phyloP scores from a whole-genome alignment of 768 basidiomycete genomes.

The Daedalea quercina region DNA sequence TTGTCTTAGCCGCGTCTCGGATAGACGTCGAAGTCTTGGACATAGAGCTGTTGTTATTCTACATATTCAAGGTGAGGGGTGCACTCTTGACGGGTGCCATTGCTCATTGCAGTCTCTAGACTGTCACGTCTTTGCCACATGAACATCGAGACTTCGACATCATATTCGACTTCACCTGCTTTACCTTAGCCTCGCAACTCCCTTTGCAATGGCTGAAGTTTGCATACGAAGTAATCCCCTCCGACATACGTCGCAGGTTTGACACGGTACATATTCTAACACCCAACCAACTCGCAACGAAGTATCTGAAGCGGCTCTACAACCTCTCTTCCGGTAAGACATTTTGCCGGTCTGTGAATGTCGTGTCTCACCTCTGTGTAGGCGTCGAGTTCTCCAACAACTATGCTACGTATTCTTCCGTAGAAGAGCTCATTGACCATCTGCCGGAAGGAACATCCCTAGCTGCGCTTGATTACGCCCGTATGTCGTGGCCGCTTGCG shows the following conservation, averaged over 20 bases:
- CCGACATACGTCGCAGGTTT: slow-evolving; percentile 61
- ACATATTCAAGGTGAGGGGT: slow-evolving; percentile 61
- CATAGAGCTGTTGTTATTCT: slow-evolving; percentile 69
- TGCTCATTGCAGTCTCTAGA: slow-evolving; percentile 28
- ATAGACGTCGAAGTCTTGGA: slow-evolving; percentile 78
- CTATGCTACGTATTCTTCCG: slow-evolving; percentile 57
- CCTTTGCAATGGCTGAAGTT: slow-evolving; percentile 80
- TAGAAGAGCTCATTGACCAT: slow-evolving; percentile 50
- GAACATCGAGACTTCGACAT: slow-evolving; percentile 54
- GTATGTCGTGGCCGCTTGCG: slow-evolving; percentile 31
- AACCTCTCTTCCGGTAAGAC: slow-evolving; percentile 51
- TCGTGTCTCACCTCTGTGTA: slow-evolving; percentile 1
- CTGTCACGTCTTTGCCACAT: slow-evolving; percentile 41
- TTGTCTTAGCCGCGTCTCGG: slow-evolving; percentile 58
- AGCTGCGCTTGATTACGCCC: slow-evolving; percentile 43
- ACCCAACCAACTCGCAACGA: slow-evolving; percentile 62
- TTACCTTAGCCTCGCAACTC: slow-evolving; percentile 67
- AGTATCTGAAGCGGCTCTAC: slow-evolving; percentile 71
- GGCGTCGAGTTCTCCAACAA: slow-evolving; percentile 14
- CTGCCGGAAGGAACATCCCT: slow-evolving; percentile 35
- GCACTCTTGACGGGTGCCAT: background rate
- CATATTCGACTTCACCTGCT: slow-evolving; percentile 77
- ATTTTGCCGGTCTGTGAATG: background rate
- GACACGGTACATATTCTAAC: slow-evolving; percentile 60
- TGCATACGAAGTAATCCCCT: slow-evolving; percentile 67